Base-by-base conservation (phyloP, 352 stramenopile genomes). In the Peronosclerospora sorghi region DNA sequence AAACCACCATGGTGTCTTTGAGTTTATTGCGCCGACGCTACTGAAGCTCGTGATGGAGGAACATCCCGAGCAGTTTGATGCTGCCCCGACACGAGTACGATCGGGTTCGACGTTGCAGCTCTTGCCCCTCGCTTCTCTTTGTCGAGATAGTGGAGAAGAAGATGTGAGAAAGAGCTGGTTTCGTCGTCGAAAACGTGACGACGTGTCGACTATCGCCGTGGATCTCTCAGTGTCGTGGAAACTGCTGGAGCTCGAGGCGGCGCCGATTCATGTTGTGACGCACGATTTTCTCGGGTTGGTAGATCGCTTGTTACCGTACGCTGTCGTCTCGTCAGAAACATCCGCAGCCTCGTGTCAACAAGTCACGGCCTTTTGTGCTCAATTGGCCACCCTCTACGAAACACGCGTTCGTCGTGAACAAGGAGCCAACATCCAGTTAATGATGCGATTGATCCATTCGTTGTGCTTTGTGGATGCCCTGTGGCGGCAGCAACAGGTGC, bases 21-120 rank as follows among this genome's bases (percentile, higher is more conserved):
- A 84, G 45, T 84, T 67, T 21, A 53, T 73, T 2, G 62, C 68
- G 1, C 67, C 68, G 5, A 74, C 66, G 2, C 34, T 84, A 8
- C 36, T 63, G 8, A 73, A 68, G 14, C 63, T 84, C 7, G 54
- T 82, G 36, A 49, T 73, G 10, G 68, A 82, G 24, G 72, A 84
- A 36, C 64, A 67, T 15, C 72, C 72, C 1, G 54, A 59, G n/a
- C 47, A 64, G 35, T 68, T 68, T 18, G 59, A 64, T 39, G 54
- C 54, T 53, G 35, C 46, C 0, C 37, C 46, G 15, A 17, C 45
- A 15, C 55, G 50, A 37, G 24, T 37, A 24, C 36, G 43, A 28
- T 50, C 52, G 7, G 48, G 52, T 32, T 48, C 35, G 24, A 48
- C 47, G 7, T 38, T 67, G 38, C 49, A 48, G 28, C 26, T 63